phyloP scores from a whole-genome alignment of 2,329 filamentous ascomycete species.

The Phaeosphaeriaceae sp. region DNA sequence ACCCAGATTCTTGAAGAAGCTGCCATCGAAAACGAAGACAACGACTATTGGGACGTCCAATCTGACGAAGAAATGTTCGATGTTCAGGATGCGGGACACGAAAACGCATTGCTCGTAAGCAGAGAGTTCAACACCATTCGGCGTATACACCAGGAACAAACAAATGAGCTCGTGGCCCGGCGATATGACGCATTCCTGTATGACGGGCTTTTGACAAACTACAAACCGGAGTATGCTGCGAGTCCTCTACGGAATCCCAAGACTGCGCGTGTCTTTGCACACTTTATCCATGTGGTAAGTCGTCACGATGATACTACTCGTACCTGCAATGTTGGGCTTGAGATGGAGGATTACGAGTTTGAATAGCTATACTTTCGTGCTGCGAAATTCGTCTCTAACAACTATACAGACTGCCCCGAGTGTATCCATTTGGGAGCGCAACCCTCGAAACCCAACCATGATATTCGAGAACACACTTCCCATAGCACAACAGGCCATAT shows the following conservation, averaged over 20 bases:
- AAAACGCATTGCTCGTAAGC: constrained; percentile 31
- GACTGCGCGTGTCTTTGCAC: constrained; percentile 83
- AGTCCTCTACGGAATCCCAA: constrained; percentile 79
- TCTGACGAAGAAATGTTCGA: constrained; percentile 55
- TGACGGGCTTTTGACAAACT: constrained; percentile 54
- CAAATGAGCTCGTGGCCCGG: constrained; percentile 46
- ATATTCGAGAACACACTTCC: constrained; percentile 62
- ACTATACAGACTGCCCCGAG: constrained; percentile 71
- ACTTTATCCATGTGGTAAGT: constrained; percentile 78
- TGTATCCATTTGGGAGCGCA: constrained; percentile 86
- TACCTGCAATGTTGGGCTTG: background rate
- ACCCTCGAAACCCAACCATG: constrained; percentile 74
- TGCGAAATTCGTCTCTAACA: constrained; percentile 8
- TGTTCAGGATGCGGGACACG: constrained; percentile 22
- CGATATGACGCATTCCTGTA: constrained; percentile 57
- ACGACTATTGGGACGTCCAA: constrained; percentile 58
- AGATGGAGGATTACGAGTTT: background rate
- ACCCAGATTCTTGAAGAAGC: constrained; percentile 47
- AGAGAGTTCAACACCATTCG: constrained; percentile 48
- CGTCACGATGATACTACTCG: no score
- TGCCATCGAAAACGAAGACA: constrained; percentile 54
- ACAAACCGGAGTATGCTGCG: constrained; percentile 55
- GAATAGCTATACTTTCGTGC: background rate
- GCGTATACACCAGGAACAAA: constrained; percentile 45
- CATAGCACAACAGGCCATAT: constrained; percentile 51